Conservation (phyloP, 2,329 filamentous ascomycete genomes). For the Huntiella omanensis region DNA sequence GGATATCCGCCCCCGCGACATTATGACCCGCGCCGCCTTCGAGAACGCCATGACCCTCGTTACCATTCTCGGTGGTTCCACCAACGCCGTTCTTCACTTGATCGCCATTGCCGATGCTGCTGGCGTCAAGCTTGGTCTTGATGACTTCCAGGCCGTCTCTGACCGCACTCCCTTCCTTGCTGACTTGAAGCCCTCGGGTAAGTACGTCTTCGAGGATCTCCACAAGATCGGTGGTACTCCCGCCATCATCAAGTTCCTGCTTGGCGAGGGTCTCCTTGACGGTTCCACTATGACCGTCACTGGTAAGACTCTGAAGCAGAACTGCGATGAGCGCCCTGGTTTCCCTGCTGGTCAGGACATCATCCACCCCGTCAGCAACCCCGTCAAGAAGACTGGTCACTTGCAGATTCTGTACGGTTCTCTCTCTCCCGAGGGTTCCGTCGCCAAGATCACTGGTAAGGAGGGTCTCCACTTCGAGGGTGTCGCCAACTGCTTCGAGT, state of each 20-base stretch:
- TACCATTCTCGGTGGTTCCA: conserved; percentile 80
- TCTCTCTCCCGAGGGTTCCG: conserved; percentile 70
- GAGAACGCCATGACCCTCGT: conserved; percentile 81
- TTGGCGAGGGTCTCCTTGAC: conserved; percentile 57
- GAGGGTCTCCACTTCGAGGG: conserved; percentile 72
- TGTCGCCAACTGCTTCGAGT: conserved; percentile 67
- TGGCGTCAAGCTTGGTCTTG: conserved; percentile 54
- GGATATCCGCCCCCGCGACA: conserved; percentile 62
- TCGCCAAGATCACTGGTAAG: conserved; percentile 93
- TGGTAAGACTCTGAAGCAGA: conserved; percentile 65
- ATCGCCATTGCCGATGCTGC: conserved; percentile 81
- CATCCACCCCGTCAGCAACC: conserved; percentile 52
- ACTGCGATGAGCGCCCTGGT: conserved; percentile 57
- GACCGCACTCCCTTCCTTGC: conserved; percentile 75
- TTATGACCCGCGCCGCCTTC: conserved; percentile 63
- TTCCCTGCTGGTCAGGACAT: conserved; percentile 64
- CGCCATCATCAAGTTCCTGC: conserved; percentile 67
- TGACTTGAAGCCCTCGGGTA: conserved; percentile 65
- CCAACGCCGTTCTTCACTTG: conserved; percentile 76
- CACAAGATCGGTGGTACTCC: conserved; percentile 74
- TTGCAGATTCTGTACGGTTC: conserved; percentile 78
- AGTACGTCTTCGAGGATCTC: conserved; percentile 75
- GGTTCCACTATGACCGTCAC: conserved; percentile 67
- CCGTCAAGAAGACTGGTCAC: conserved; percentile 71
- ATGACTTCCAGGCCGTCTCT: conserved; percentile 66